Conservation (phyloP, 2,329 filamentous ascomycete species). For the Teratosphaeria viscida region DNA sequence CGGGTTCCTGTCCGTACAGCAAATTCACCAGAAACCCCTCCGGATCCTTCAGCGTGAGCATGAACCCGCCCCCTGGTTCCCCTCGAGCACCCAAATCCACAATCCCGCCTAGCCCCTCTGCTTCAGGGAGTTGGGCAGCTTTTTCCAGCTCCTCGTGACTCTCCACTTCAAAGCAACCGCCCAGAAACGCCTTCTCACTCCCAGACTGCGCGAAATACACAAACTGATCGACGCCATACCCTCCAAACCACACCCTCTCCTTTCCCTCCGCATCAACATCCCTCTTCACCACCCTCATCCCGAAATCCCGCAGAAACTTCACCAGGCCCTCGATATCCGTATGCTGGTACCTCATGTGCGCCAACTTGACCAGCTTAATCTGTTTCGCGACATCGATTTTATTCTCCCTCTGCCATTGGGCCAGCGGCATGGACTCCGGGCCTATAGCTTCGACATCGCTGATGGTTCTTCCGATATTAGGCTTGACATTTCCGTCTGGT, state of each 20-base stretch:
- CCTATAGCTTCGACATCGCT: slow-evolving; percentile 30
- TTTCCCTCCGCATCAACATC: slow-evolving; percentile 21
- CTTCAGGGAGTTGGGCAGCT: slow-evolving; percentile 16
- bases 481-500: slow-evolving; percentile 14
- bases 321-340: slow-evolving; percentile 40
- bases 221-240: slow-evolving; percentile 36
- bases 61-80: slow-evolving; percentile 30
- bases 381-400: slow-evolving; percentile 36
- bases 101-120: slow-evolving; percentile 21
- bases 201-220: slow-evolving; percentile 34
- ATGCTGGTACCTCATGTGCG: slow-evolving; percentile 47
- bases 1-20: slow-evolving; percentile 27
- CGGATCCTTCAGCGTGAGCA: slow-evolving; percentile 30
- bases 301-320: slow-evolving; percentile 36
- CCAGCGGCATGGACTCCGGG: slow-evolving; percentile 24
- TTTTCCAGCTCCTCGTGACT: slow-evolving; percentile 33
- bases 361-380: slow-evolving; percentile 37
- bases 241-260: slow-evolving; percentile 28
- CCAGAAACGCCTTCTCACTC: slow-evolving; percentile 30
- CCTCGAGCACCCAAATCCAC: slow-evolving; percentile 21
- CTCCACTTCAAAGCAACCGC: slow-evolving; percentile 35
- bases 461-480: slow-evolving; percentile 32
- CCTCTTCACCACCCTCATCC: slow-evolving; percentile 31
- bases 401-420: slow-evolving; percentile 28
- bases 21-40: slow-evolving; percentile 33